phyloP scores from a whole-genome alignment of 768 basidiomycete genomes.

The Tephrocybe sp. region DNA sequence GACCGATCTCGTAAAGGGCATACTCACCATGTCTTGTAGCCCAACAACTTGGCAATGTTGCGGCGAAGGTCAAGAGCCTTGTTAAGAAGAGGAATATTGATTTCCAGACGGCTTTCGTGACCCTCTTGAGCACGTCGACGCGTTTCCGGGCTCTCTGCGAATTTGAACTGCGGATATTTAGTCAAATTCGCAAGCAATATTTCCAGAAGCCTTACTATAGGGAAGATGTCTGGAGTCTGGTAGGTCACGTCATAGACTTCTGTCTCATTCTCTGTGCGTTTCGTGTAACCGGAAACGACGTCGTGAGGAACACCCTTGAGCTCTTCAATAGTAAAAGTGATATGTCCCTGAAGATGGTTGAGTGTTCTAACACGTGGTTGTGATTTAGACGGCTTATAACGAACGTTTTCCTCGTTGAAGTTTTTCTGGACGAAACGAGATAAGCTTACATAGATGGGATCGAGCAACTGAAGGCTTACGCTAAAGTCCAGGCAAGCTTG shows the following conservation, averaged over 20 bases:
- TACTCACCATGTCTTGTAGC: constrained; percentile 67
- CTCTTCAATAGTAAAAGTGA: constrained; percentile 70
- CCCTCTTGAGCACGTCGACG: constrained; percentile 66
- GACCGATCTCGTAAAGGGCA: neutral
- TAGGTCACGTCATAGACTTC: constrained; percentile 73
- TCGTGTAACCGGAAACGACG: constrained; percentile 75
- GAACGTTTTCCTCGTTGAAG: constrained; percentile 85
- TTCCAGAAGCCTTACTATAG: constrained; percentile 68
- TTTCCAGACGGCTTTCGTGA: constrained; percentile 63
- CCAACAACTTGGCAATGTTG: constrained; percentile 63
- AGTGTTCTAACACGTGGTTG: neutral
- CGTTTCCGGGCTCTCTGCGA: constrained; percentile 67
- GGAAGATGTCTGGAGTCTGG: constrained; percentile 83
- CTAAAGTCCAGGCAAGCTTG: constrained; percentile 77
- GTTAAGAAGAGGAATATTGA: constrained; percentile 71
- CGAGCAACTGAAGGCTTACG: constrained; percentile 39
- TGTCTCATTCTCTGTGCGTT: constrained; percentile 55
- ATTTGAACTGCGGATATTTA: constrained; percentile 74
- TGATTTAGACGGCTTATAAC: constrained; percentile 8
- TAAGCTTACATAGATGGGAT: neutral
- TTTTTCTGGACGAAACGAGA: constrained; percentile 64
- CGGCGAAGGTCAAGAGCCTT: constrained; percentile 72
- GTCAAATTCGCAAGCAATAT: too few species aligned
- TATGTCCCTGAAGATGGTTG: constrained; percentile 41
- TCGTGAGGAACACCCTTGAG: constrained; percentile 80